Evolutionary conservation across 169 alveolate genomes (phyloP), one percentile per base, ranked within the genome.

Genomic region (Plasmodium billcollinsi): DNA sequence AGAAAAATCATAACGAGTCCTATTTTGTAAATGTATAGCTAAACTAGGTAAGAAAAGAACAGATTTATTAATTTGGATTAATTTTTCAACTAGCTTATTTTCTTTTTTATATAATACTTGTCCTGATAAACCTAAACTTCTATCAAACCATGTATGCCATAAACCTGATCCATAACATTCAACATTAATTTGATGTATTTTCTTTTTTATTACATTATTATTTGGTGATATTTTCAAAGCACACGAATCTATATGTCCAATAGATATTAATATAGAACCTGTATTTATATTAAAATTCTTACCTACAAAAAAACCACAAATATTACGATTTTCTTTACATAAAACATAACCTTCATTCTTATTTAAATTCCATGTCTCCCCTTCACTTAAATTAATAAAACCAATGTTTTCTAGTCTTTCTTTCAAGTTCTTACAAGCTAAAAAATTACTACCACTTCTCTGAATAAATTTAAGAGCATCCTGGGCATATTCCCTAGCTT

Each of bases 121-220:
- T 18, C 99, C 99, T 18, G 99, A 99, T 7, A 98, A 59, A 9
- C 99, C 98, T 14, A 98, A 92, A 75, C 98, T 99, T 86, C 99
- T 95, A 69, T 98, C 99, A 90, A 98, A 95, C 99, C 99, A 98
- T 8, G 99, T 97, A 70, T 98, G 98, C 99, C 99, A 98, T 18
- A 98, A 94, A 11, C 99, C 99, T 11, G 99, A 99, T 2, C 99
- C 99, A 94, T 98, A 98, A 20, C 95, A 89, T 18, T 78, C 92
- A 21, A 88, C 91, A 14, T 75, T 71, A 18, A 76, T 26, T 52
- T 76, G 89, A n/a, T 66, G 49, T 43, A 76, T 15, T 58, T 76
- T 65, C 65, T 69, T 66, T 52, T 43, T 76, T 29, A 70, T 52
- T 7, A 47, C 18, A n/a, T 67, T 80, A 14, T 80, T 80, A 45